Base-by-base conservation (phyloP, 202 grass and related monocot species). In the Saccharum hybrid region DNA sequence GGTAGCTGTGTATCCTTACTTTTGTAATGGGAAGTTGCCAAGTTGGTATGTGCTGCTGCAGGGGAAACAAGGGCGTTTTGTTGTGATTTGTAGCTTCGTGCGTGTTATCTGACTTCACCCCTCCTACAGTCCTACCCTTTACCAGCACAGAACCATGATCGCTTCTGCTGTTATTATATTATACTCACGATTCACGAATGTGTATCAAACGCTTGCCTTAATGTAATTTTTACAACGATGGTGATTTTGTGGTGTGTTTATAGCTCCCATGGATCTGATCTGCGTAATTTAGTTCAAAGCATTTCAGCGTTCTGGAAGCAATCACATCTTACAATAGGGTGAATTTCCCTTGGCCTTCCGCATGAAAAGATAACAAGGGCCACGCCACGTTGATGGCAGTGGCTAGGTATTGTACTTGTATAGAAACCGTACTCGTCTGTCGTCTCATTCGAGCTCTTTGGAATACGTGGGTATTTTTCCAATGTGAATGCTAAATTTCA, bases 1-100 rank as follows among this genome's bases (percentile, higher is more conserved):
- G 69, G 34, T 19, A 8, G 49, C 38, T 38, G 31, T 90, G 83
- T 78, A 78, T 63, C 39, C 56, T 76, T 72, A 56, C 31, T 9
- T 28, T 4, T 79, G 79, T 83, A 82, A 59, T 16, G 61, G 22
- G 40, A 37, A 82, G 12, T n/a, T n/a, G n/a, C n/a, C n/a, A 37
- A 82, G 12, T 33, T 23, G 69, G 41, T 63, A 7, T 48, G 60
- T 74, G 80, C 72, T 72, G 46, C 66, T 61, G 16, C 74, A 39
- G 39, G 59, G 43, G 37, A 82, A 74, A 52, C 45, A 66, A 49
- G 23, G 61, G 38, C 62, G 67, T 75, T 68, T 67, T 52, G 70
- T 41, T 81, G 77, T 68, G 61, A 46, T 81, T 45, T 81, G 16
- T 46, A 26, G 54, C 71, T 43, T 38, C 18, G 1, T 79, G 23